Evolutionary conservation across 2,329 filamentous ascomycete species (phyloP).

Genomic region (Alternaria postmessia): DNA sequence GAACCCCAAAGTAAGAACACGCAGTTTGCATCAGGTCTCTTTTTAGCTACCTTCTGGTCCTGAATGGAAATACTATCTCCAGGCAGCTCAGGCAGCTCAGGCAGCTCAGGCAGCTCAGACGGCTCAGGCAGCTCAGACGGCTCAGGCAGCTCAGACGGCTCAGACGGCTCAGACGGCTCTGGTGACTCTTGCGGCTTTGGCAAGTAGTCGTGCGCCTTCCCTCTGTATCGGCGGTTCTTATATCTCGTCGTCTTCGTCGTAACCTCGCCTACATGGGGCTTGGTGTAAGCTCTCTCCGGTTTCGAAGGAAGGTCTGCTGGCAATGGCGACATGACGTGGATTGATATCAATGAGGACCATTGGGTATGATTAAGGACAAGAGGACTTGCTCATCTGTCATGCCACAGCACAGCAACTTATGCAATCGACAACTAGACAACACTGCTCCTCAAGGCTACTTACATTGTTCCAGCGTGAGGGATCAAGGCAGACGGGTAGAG

Average conservation of each 20-base stretch:
- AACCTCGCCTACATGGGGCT: background rate
- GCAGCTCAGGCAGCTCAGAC: too few species aligned
- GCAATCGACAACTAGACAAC: background rate
- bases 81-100: too few species aligned
- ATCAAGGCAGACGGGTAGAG: background rate
- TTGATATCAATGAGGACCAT: background rate
- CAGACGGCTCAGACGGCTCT: too few species aligned
- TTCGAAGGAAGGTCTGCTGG: background rate
- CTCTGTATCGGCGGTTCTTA: too few species aligned
- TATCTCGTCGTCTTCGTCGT: too few species aligned
- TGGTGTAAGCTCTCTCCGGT: background rate
- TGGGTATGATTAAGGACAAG: background rate
- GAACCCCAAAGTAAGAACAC: conserved; percentile 3
- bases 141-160: too few species aligned
- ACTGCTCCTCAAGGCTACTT: background rate
- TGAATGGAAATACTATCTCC: too few species aligned
- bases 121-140: too few species aligned
- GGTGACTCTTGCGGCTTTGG: too few species aligned
- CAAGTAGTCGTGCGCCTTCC: too few species aligned
- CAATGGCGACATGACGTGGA: background rate
- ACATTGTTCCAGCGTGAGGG: background rate
- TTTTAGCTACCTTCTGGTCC: too few species aligned
- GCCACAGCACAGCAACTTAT: background rate
- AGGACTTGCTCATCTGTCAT: background rate
- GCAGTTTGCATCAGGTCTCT: background rate